phyloP scores from a whole-genome alignment of 2,329 filamentous ascomycete species.

The Catunica adiposa region DNA sequence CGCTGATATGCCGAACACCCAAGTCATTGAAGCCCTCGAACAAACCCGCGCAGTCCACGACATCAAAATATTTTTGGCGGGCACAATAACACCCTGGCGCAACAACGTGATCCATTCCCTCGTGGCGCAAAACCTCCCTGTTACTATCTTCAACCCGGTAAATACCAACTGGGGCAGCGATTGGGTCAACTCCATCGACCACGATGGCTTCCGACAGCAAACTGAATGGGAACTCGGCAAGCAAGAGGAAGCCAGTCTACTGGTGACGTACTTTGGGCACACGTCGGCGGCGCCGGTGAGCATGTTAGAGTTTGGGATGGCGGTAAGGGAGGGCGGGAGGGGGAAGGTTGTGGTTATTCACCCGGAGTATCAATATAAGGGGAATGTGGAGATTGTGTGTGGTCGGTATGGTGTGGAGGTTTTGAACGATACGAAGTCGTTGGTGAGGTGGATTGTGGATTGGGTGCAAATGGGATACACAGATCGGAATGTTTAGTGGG shows the following conservation, averaged over 20 bases:
- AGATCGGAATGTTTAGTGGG: background rate
- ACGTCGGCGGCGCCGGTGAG: constrained; percentile 38
- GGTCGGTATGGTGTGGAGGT: constrained; percentile 29
- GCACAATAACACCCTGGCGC: constrained; percentile 41
- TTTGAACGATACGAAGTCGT: constrained; percentile 20
- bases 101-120: constrained; percentile 26
- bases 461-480: background rate
- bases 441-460: background rate
- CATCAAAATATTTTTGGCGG: constrained; percentile 37
- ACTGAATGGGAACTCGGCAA: constrained; percentile 45
- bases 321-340: constrained; percentile 21
- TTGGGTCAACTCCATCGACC: constrained; percentile 33
- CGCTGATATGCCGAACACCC: constrained; percentile 12
- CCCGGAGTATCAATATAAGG: constrained; percentile 37
- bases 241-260: constrained; percentile 34
- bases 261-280: constrained; percentile 40
- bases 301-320: constrained; percentile 44
- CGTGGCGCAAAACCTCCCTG: constrained; percentile 22
- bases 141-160: constrained; percentile 42
- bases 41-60: constrained; percentile 18
- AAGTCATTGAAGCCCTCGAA: constrained; percentile 21
- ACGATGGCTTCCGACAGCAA: constrained; percentile 34
- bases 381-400: constrained; percentile 44
- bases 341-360: constrained; percentile 40
- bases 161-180: constrained; percentile 38